phyloP scores from a whole-genome alignment of 768 basidiomycete species.

The Jaapia argillacea region DNA sequence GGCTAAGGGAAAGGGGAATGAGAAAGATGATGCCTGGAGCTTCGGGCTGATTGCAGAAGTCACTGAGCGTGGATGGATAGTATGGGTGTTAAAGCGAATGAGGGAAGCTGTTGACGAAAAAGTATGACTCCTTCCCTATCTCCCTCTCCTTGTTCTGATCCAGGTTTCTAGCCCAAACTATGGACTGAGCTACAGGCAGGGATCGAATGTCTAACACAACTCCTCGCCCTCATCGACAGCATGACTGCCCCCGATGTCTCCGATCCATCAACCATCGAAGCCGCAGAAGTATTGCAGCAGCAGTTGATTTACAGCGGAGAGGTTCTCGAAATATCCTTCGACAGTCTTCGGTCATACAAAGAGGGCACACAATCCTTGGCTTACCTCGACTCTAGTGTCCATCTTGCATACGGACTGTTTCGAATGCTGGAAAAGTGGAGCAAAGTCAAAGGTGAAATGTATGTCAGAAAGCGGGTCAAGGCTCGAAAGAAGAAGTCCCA shows the following conservation, averaged over 20 bases:
- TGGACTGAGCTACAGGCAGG: slow-evolving; percentile 95
- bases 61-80: slow-evolving; percentile 77
- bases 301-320: slow-evolving; percentile 95
- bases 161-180: slow-evolving; percentile 59
- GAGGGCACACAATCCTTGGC: slow-evolving; percentile 68
- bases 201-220: slow-evolving; percentile 87
- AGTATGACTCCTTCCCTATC: slow-evolving; percentile 29
- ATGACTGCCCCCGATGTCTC: slow-evolving; percentile 52
- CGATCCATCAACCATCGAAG: slow-evolving; percentile 52
- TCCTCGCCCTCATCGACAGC: slow-evolving; percentile 78
- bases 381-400: slow-evolving; percentile 81
- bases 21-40: slow-evolving; percentile 36
- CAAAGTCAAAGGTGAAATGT: slow-evolving; percentile 61
- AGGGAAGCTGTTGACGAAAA: slow-evolving; percentile 85
- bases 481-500: slow-evolving; percentile 41
- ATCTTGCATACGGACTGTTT: slow-evolving; percentile 78
- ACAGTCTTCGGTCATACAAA: slow-evolving; percentile 69
- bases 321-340: slow-evolving; percentile 79
- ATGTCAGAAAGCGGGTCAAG: slow-evolving; percentile 56
- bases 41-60: slow-evolving; percentile 79
- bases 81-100: slow-evolving; percentile 88
- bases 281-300: slow-evolving; percentile 73
- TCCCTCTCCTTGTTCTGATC: neutral
- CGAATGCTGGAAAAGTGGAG: slow-evolving; percentile 86
- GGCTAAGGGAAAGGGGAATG: slow-evolving; percentile 27